Base-by-base conservation (phyloP, 1,284 basidiomycete species). In the Flammula alnicola region DNA sequence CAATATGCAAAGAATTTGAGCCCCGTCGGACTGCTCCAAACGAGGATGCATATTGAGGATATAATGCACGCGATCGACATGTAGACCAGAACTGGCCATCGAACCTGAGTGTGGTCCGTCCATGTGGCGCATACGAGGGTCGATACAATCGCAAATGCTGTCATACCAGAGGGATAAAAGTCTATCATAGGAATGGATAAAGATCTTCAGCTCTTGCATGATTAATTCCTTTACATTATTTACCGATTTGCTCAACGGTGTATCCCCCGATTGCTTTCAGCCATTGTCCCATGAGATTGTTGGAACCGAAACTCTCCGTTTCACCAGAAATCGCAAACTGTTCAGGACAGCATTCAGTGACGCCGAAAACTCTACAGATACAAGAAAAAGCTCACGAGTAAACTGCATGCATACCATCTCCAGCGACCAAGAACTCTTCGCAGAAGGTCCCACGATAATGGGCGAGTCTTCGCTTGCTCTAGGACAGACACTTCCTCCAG, bases 271-370 rank as follows among this genome's bases (percentile, higher is more conserved):
- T 75, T 8, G 80, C 75, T 58, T 83, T 82, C 44, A 88, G 73
- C 83, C 84, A 89, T 60, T 88, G 85, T 7, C 86, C 84, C 85
- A 88, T 88, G 29, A 88, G 66, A 63, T 85, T 85, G 62, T 88
- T 90, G 26, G 83, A 82, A 5, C 86, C 84, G 35, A 88, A 83
- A 51, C 77, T 79, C 60, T 89, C 88, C 1, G 83, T 80, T 66
- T 89, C 85, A 3, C 83, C 84, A 2, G 81, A 83, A 44, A 86
- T 72, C 4, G 79, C 79, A 54, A 85, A 84, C 80, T 84, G 38
- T 42, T 25, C 17, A 6, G n/a, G 19, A n/a, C n/a, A n/a, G n/a
- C n/a, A n/a, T n/a, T n/a, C n/a, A n/a, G n/a, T n/a, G n/a, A n/a
- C n/a, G n/a, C n/a, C n/a, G n/a, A n/a, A n/a, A n/a, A n/a, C n/a